Evolutionary conservation across 306 rosid genomes (phyloP).

Genomic region (Purshia tridentata): DNA sequence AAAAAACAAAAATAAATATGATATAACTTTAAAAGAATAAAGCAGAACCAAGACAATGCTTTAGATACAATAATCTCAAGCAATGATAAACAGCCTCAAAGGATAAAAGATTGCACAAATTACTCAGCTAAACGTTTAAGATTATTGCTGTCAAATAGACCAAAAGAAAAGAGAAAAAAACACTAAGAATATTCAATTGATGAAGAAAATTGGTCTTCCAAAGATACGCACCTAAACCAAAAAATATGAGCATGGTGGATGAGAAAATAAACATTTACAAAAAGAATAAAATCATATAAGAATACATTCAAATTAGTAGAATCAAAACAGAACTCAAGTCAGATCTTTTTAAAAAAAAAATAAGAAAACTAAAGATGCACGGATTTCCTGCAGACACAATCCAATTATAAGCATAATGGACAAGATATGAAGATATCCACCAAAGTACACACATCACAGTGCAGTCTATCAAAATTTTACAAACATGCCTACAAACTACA

Average conservation of each 20-base stretch:
- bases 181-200: background rate
- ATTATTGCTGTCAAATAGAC: background rate
- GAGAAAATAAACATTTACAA: background rate
- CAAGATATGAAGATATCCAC: no score
- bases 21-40: constrained; percentile 4
- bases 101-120: background rate
- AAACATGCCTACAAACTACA: no score
- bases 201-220: background rate
- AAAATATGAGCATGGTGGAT: background rate
- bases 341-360: background rate
- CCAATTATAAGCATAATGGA: no score
- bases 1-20: background rate
- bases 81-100: background rate
- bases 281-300: background rate
- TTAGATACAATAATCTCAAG: background rate
- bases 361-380: background rate
- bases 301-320: background rate
- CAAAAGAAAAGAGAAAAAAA: background rate
- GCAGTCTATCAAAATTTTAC: no score
- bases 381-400: background rate
- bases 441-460: no score
- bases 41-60: background rate
- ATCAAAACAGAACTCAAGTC: background rate
- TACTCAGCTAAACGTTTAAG: background rate
- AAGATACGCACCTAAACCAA: background rate